These are phyloP conservation scores for Aureobasidium mangrovei DNA, from an alignment of 2,329 filamentous ascomycete genomes.

Conservation along the genomic window DNA sequence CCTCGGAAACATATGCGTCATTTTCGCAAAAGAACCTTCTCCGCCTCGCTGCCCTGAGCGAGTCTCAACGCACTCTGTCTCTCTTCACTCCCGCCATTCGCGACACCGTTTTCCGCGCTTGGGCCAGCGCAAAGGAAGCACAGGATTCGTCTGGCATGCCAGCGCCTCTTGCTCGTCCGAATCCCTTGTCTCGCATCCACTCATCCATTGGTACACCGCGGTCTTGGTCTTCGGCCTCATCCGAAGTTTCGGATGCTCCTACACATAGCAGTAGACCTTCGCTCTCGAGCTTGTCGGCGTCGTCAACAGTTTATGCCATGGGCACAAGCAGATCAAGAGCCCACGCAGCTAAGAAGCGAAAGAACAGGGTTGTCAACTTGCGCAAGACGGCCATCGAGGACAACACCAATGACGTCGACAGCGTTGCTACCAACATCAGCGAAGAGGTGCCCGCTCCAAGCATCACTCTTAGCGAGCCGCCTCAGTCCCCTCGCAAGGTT, in stretches of 20 bases:
- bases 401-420: constrained; percentile 33
- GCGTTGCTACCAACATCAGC: constrained; percentile 39
- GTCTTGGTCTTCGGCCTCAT: constrained; percentile 31
- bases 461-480: constrained; percentile 50
- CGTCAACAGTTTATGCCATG: constrained; percentile 41
- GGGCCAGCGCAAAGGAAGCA: constrained; percentile 70
- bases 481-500: constrained; percentile 5
- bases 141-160: constrained; percentile 44
- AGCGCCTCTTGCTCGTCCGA: constrained; percentile 35
- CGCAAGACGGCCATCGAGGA: constrained; percentile 48
- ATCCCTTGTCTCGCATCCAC: constrained; percentile 39
- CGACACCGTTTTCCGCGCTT: constrained; percentile 85
- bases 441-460: constrained; percentile 40
- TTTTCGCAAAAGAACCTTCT: constrained; percentile 94
- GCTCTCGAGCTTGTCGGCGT: constrained; percentile 52
- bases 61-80: constrained; percentile 83
- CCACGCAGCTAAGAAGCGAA: constrained; percentile 63
- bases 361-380: constrained; percentile 74
- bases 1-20: constrained; percentile 72
- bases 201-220: constrained; percentile 51
- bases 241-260: constrained; percentile 58
- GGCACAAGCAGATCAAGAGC: constrained; percentile 53
- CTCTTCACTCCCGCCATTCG: constrained; percentile 85
- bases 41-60: constrained; percentile 69
- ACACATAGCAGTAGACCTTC: constrained; percentile 61